phyloP scores from a whole-genome alignment of 164 flowering plant species.

The Nelumbo lutea region DNA sequence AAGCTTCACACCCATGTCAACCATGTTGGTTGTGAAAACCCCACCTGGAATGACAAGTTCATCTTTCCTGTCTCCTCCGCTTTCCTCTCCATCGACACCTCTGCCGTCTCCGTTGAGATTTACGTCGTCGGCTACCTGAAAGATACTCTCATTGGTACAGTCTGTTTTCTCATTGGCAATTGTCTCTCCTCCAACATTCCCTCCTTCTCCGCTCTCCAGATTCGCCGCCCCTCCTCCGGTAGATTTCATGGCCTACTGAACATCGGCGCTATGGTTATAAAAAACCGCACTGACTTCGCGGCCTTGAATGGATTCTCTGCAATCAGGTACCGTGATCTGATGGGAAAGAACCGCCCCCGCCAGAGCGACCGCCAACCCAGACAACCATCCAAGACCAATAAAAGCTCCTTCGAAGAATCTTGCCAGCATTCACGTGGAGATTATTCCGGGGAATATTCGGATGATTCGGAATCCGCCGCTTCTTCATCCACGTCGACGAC shows the following conservation, averaged over 20 bases:
- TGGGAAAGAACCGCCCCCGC: conserved; percentile 31
- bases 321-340: conserved; percentile 49
- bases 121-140: conserved; percentile 56
- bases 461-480: conserved; percentile 8
- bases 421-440: conserved; percentile 14
- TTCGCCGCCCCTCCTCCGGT: conserved; percentile 82
- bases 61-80: conserved; percentile 57
- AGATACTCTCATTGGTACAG: conserved; percentile 67
- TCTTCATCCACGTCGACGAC: conserved; percentile 49
- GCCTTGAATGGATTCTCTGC: conserved; percentile 30
- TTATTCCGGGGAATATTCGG: conserved; percentile 22
- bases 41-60: conserved; percentile 94
- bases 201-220: conserved; percentile 58
- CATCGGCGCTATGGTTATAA: conserved; percentile 43
- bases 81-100: conserved; percentile 58
- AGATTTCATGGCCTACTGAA: conserved; percentile 73
- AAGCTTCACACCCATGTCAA: conserved; percentile 74
- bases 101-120: conserved; percentile 72
- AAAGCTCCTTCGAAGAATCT: conserved; percentile 10
- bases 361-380: background rate
- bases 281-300: conserved; percentile 23
- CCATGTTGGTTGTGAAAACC: conserved; percentile 58
- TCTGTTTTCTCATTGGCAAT: conserved; percentile 57
- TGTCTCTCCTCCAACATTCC: conserved; percentile 32
- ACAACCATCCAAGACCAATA: conserved; percentile 4